A percentile compares a stretch with the other conserved stretches of the same genome.
Evolutionary conservation across 352 stramenopile species (phyloP).

Genomic region (Globisporangium sylvaticum): DNA sequence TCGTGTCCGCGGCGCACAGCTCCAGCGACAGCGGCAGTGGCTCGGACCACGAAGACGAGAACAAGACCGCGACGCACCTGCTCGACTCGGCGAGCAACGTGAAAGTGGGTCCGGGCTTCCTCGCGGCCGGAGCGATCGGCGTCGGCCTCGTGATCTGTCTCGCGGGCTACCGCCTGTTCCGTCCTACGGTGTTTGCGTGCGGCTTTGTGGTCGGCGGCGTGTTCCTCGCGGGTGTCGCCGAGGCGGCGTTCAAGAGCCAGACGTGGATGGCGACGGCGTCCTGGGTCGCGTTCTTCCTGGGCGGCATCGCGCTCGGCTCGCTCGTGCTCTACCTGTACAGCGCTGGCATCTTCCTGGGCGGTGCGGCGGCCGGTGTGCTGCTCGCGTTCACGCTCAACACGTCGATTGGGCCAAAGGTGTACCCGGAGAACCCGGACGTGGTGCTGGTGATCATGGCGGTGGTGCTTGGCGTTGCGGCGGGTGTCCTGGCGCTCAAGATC

Average conservation of each 20-base stretch:
- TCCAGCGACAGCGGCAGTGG: background rate
- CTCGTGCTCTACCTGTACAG: conserved; percentile 44
- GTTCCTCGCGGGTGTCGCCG: conserved; percentile 30
- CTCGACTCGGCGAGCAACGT: conserved; percentile 25
- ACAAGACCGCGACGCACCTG: conserved; percentile 23
- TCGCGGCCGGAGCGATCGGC: conserved; percentile 31
- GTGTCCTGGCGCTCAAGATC: conserved; percentile 40
- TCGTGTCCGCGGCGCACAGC: background rate
- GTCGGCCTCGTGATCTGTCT: conserved; percentile 26
- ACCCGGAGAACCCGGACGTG: conserved; percentile 34
- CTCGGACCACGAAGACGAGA: conserved; percentile 1
- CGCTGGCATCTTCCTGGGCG: conserved; percentile 40
- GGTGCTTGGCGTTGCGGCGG: conserved; percentile 30
- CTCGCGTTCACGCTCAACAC: conserved; percentile 48
- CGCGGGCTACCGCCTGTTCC: conserved; percentile 37
- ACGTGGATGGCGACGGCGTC: conserved; percentile 37
- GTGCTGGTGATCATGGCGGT: conserved; percentile 47
- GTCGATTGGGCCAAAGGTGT: conserved; percentile 34
- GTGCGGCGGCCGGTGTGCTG: conserved; percentile 34
- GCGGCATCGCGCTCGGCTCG: conserved; percentile 27
- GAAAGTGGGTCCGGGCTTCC: conserved; percentile 30
- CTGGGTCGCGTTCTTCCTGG: conserved; percentile 48
- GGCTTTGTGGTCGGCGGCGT: conserved; percentile 43
- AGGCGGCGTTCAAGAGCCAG: conserved; percentile 26
- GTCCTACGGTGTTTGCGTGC: conserved; percentile 34